Evolutionary conservation across 805 yeast genomes (phyloP).

Genomic region (Nakazawaea wyomingensis): DNA sequence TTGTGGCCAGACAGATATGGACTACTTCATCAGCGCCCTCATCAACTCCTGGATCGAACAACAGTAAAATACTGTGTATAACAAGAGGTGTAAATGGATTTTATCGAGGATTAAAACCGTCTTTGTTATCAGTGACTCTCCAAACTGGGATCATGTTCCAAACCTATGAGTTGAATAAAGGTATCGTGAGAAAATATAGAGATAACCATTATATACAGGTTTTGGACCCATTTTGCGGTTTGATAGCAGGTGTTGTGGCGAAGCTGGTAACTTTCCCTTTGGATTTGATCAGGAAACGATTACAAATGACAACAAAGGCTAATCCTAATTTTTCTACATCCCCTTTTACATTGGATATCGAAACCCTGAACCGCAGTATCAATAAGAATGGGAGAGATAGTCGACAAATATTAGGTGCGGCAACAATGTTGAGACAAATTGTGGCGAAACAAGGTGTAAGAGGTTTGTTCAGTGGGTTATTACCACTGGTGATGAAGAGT

Average conservation of each 20-base stretch:
- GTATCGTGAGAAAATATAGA: conserved; percentile 22
- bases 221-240: conserved; percentile 57
- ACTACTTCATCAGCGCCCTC: not conserved
- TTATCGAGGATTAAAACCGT: conserved; percentile 44
- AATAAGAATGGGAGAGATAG: not conserved
- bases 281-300: conserved; percentile 73
- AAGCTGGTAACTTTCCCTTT: conserved; percentile 79
- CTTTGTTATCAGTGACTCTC: conserved; percentile 59
- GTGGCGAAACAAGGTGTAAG: conserved; percentile 48
- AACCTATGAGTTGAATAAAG: conserved; percentile 50
- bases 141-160: conserved; percentile 74
- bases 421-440: conserved; percentile 28
- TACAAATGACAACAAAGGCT: conserved; percentile 48
- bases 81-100: conserved; percentile 39
- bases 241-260: conserved; percentile 70
- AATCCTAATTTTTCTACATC: conserved; percentile 15
- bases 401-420: no score
- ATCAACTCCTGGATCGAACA: not conserved
- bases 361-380: no score
- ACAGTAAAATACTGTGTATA: no score
- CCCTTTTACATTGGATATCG: no score
- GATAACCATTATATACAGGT: conserved; percentile 24
- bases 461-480: conserved; percentile 81
- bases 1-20: conserved; percentile 31
- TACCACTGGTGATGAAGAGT: conserved; percentile 67